phyloP scores from a whole-genome alignment of 352 stramenopile genomes.

The Phytophthora aleatoria region DNA sequence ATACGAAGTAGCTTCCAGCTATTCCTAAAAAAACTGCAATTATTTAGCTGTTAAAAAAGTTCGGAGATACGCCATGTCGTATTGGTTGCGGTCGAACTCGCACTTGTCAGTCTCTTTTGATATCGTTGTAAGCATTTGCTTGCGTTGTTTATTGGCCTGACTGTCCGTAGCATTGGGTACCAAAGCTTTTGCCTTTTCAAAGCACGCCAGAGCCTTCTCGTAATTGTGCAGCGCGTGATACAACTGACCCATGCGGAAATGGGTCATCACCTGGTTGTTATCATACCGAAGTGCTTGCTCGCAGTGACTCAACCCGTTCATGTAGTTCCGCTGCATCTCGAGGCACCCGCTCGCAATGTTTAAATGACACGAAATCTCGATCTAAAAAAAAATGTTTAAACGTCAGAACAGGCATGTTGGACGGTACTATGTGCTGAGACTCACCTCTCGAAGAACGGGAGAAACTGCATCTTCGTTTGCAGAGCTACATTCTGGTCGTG shows the following conservation, averaged over 20 bases:
- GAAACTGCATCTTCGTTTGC: conserved; percentile 8
- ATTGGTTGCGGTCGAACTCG: conserved; percentile 65
- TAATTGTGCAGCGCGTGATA: conserved; percentile 57
- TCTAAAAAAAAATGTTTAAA: conserved; percentile 12
- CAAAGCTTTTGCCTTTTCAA: conserved; percentile 22
- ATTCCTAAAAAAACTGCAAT: neutral
- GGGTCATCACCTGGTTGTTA: conserved; percentile 29
- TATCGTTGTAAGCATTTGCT: conserved; percentile 34
- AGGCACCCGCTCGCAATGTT: conserved; percentile 67
- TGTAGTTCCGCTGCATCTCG: conserved; percentile 66
- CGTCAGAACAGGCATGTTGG: neutral
- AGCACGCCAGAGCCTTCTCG: conserved; percentile 46
- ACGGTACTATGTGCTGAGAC: neutral
- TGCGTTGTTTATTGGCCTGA: conserved; percentile 12
- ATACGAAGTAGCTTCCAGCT: conserved; percentile 1
- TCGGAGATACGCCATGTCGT: conserved; percentile 58
- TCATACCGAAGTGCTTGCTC: conserved; percentile 46
- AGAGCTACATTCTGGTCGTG: conserved; percentile 14
- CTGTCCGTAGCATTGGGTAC: conserved; percentile 1
- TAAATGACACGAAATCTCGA: conserved; percentile 62
- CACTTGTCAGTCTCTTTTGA: conserved; percentile 61
- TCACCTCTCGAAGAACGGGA: conserved; percentile 33
- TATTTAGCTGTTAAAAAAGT: conserved; percentile 30
- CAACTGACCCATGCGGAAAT: conserved; percentile 62
- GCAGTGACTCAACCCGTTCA: conserved; percentile 46